Evolutionary conservation across 768 basidiomycete genomes (phyloP).

Genomic region (Tubosaeta sp.): DNA sequence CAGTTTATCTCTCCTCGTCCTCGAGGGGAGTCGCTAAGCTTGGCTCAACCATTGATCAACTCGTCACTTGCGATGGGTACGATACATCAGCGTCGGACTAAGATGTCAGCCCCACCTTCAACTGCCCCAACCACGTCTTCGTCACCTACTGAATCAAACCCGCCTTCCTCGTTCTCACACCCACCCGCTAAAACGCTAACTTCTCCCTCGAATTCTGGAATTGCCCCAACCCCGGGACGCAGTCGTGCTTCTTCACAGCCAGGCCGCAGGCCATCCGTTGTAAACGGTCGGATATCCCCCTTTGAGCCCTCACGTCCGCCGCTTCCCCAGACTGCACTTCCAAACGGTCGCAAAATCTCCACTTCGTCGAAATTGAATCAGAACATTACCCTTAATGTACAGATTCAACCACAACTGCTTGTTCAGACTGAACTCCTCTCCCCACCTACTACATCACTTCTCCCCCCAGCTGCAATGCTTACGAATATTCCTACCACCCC

Average conservation of each 20-base stretch:
- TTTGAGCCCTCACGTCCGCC: constrained; percentile 49
- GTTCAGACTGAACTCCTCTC: constrained; percentile 51
- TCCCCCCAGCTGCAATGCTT: constrained; percentile 44
- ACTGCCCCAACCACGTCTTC: constrained; percentile 21
- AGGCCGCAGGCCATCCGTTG: constrained; percentile 60
- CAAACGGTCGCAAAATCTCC: constrained; percentile 55
- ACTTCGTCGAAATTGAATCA: constrained; percentile 56
- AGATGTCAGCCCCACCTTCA: constrained; percentile 57
- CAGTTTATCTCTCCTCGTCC: constrained; percentile 45
- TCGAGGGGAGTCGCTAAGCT: constrained; percentile 50
- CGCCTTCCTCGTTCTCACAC: constrained; percentile 34
- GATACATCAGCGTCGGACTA: constrained; percentile 64
- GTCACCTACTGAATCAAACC: constrained; percentile 37
- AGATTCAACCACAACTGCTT: constrained; percentile 45
- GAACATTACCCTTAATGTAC: constrained; percentile 37
- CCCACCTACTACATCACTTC: constrained; percentile 35
- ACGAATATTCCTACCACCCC: constrained; percentile 69
- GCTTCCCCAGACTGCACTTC: constrained; percentile 40
- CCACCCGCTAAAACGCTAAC: constrained; percentile 27
- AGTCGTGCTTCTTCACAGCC: constrained; percentile 75
- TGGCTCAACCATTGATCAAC: constrained; percentile 47
- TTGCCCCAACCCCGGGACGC: constrained; percentile 40
- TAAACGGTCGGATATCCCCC: constrained; percentile 49
- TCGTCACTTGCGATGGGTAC: constrained; percentile 57
- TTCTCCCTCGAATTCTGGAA: constrained; percentile 39